Conservation (phyloP, 2,329 filamentous ascomycete species). For the Canariomyces notabilis region DNA sequence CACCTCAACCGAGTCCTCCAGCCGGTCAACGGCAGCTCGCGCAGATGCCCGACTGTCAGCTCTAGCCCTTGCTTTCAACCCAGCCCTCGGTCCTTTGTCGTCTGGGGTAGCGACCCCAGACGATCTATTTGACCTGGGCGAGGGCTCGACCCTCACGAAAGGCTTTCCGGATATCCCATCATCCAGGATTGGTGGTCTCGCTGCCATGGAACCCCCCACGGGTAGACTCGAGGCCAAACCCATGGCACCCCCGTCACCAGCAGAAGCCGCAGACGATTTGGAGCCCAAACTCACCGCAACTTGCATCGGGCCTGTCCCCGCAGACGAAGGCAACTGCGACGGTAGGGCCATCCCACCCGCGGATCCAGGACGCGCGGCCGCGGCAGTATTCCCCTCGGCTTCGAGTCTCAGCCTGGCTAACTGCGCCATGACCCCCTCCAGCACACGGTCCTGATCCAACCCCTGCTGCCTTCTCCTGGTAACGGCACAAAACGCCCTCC, state of each 20-base stretch:
- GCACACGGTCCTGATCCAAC: slow-evolving; percentile 41
- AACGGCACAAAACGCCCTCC: slow-evolving; percentile 46
- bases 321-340: neutral
- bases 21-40: slow-evolving; percentile 1
- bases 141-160: slow-evolving; percentile 44
- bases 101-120: slow-evolving; percentile 19
- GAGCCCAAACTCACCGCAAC: slow-evolving; percentile 10
- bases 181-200: slow-evolving; percentile 14
- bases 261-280: slow-evolving; percentile 8
- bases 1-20: slow-evolving; percentile 47
- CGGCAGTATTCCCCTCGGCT: slow-evolving; percentile 1
- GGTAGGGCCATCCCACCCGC: neutral
- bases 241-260: neutral
- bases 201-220: slow-evolving; percentile 3
- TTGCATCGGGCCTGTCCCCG: slow-evolving; percentile 16
- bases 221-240: slow-evolving; percentile 10
- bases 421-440: slow-evolving; percentile 41
- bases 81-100: slow-evolving; percentile 11
- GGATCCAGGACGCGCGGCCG: no score
- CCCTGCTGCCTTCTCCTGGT: slow-evolving; percentile 36
- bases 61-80: slow-evolving; percentile 7
- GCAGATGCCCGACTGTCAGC: slow-evolving; percentile 23
- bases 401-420: slow-evolving; percentile 13
- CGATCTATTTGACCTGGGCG: slow-evolving; percentile 15
- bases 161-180: slow-evolving; percentile 52